Base-by-base conservation (phyloP, 1,139 yeast genomes). In the Groenewaldozyma auringiensis region DNA sequence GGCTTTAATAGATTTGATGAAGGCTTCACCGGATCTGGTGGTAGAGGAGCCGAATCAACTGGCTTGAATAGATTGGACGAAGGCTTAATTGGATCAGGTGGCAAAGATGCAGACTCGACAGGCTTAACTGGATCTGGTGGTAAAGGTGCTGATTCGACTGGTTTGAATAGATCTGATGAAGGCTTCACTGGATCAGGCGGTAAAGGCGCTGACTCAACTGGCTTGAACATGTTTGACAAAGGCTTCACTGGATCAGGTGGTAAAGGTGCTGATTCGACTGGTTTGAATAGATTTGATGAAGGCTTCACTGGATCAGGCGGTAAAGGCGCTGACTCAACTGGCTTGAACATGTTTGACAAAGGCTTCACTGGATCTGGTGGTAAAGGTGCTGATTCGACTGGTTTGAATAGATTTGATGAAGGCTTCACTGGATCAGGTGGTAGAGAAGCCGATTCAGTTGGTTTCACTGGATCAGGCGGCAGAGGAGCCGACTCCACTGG, bases 311-410 rank as follows among this genome's bases (percentile, higher is more conserved):
- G 36, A 33, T 33, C 36, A 14, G 36, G 36, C 8, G 35, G 35
- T 4, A 21, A 16, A 25, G 35, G 18, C 11, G 14, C 42, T 25
- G 8, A 16, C 38, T 14, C 22, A 20, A 31, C 37, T 33, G 6
- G 14, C n/a, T 14, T n/a, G n/a, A n/a, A n/a, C n/a, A n/a, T n/a
- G n/a, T n/a, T n/a, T 6, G 14, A n/a, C 37, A n/a, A 14, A 6
- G 37, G 21, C 29, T 25, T 25, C 2, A 22, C 21, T 21, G 50
- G 50, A 29, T 43, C 44, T 18, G 50, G 44, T 2, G 48, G 50
- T 2, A 47, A 32, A n/a, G 50, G 48, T 2, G 49, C 47, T 14
- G 39, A 42, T 39, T 45, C 47, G 2, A 20, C 34, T 17, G 21
- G n/a, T 20, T 20, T 16, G 21, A 22, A 4, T 11, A n/a, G 3